A percentile compares a stretch with the other conserved stretches of the same genome.
Conservation (phyloP, 768 basidiomycete genomes). For the Hypsizygus marmoreus region DNA sequence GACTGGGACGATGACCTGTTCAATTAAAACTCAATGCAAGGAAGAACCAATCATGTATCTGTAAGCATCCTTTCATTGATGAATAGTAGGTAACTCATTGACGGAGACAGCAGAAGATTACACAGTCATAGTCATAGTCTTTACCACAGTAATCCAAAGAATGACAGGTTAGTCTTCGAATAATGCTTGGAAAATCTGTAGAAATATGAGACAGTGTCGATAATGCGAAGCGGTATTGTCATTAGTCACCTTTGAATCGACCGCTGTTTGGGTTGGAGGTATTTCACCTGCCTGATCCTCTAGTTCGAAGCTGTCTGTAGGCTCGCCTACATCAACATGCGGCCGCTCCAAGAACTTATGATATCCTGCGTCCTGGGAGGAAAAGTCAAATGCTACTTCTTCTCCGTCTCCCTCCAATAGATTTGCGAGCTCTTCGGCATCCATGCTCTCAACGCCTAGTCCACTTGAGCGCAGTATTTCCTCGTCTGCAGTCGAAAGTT, state of each 20-base stretch:
- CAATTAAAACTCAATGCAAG: background rate
- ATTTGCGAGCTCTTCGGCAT: slow-evolving; percentile 57
- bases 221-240: background rate
- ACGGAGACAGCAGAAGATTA: background rate
- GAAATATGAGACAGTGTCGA: background rate
- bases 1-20: slow-evolving; percentile 35
- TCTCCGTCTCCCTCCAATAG: slow-evolving; percentile 63
- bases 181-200: slow-evolving; percentile 48
- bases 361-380: slow-evolving; percentile 26
- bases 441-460: slow-evolving; percentile 69
- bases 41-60: too few species aligned
- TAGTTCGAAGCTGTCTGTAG: slow-evolving; percentile 35
- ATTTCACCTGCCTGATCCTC: slow-evolving; percentile 37
- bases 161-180: slow-evolving; percentile 45
- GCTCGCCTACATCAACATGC: slow-evolving; percentile 22
- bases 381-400: slow-evolving; percentile 46
- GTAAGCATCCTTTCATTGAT: background rate
- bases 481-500: slow-evolving; percentile 57
- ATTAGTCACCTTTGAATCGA: slow-evolving; percentile 33
- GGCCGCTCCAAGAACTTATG: slow-evolving; percentile 9
- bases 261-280: slow-evolving; percentile 40
- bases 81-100: background rate
- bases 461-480: slow-evolving; percentile 60
- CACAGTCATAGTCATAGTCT: background rate
- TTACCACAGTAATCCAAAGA: background rate